Evolutionary conservation across 495 filamentous ascomycete genomes (phyloP).

Genomic region (Daldinia bambusicola): DNA sequence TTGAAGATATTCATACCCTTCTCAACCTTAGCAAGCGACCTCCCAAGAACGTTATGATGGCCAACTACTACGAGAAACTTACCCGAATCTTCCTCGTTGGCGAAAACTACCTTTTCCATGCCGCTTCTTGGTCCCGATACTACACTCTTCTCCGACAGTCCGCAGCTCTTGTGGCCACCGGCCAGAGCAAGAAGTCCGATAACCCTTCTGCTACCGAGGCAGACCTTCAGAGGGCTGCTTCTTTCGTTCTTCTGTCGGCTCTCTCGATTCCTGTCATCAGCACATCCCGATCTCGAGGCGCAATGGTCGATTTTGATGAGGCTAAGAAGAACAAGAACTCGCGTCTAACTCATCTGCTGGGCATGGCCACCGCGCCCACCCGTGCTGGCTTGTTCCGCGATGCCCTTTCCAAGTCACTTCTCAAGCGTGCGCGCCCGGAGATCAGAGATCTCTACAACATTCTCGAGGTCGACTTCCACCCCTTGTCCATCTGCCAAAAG

Average conservation of each 20-base stretch:
- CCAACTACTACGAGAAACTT: slow-evolving; percentile 99
- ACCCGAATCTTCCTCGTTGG: slow-evolving; percentile 98
- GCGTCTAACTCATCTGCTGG: slow-evolving; percentile 92
- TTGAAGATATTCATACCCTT: slow-evolving; percentile 99
- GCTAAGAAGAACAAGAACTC: slow-evolving; percentile 99
- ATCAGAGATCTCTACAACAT: slow-evolving; percentile 98
- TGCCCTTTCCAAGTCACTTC: slow-evolving; percentile 90
- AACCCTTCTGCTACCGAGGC: slow-evolving; percentile 89
- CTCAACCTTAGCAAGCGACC: slow-evolving; percentile 98
- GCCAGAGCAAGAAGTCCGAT: slow-evolving; percentile 89
- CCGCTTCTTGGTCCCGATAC: slow-evolving; percentile 95
- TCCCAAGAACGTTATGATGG: slow-evolving; percentile 99
- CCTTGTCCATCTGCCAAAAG: slow-evolving; percentile 98
- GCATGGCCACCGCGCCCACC: slow-evolving; percentile 88
- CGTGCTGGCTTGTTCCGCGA: slow-evolving; percentile 94
- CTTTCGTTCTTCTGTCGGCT: slow-evolving; percentile 94
- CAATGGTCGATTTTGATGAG: slow-evolving; percentile 95
- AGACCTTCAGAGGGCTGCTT: slow-evolving; percentile 85
- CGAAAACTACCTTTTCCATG: slow-evolving; percentile 99
- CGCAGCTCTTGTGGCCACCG: slow-evolving; percentile 82
- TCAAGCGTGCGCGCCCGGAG: slow-evolving; percentile 90
- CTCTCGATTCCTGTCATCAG: slow-evolving; percentile 98
- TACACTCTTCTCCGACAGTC: slow-evolving; percentile 95
- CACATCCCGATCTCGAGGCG: slow-evolving; percentile 93
- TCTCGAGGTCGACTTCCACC: slow-evolving; percentile 98